phyloP scores from a whole-genome alignment of 2,329 filamentous ascomycete genomes.

The Nemania diffusa region DNA sequence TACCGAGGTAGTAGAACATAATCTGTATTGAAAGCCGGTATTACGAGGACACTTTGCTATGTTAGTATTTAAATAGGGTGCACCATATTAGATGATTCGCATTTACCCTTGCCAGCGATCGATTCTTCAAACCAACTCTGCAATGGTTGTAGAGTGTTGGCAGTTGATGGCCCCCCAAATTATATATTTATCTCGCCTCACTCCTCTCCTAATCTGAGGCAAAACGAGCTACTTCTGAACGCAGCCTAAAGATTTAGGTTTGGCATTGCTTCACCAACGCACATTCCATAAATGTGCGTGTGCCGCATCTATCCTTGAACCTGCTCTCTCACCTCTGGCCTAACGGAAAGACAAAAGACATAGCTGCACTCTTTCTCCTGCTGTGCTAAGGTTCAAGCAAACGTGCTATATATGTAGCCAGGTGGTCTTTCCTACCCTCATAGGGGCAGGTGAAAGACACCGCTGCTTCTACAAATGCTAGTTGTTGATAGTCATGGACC shows the following conservation, averaged over 20 bases:
- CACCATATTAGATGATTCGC: no score
- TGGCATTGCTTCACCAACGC: not conserved
- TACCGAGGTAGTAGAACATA: no score
- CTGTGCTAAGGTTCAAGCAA: not conserved
- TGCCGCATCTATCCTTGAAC: not conserved
- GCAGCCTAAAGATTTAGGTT: not conserved
- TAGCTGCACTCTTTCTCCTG: conserved; percentile 10
- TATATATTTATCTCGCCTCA: no score
- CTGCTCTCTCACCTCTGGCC: not conserved
- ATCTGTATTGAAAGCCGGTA: no score
- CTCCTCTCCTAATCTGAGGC: no score
- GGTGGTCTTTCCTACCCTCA: conserved; percentile 4
- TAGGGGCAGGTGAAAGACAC: not conserved
- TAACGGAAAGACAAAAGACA: not conserved
- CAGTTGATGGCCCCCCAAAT: no score
- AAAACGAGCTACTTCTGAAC: not conserved
- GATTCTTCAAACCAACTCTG: no score
- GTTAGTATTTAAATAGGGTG: no score
- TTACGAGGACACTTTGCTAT: no score
- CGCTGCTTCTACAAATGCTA: not conserved
- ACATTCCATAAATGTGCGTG: not conserved
- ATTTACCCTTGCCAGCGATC: no score
- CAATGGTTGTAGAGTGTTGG: no score
- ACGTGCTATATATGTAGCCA: no score
- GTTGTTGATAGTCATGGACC: not conserved